Base-by-base conservation (phyloP, 1,139 yeast species). In the Ogataea hybrid region DNA sequence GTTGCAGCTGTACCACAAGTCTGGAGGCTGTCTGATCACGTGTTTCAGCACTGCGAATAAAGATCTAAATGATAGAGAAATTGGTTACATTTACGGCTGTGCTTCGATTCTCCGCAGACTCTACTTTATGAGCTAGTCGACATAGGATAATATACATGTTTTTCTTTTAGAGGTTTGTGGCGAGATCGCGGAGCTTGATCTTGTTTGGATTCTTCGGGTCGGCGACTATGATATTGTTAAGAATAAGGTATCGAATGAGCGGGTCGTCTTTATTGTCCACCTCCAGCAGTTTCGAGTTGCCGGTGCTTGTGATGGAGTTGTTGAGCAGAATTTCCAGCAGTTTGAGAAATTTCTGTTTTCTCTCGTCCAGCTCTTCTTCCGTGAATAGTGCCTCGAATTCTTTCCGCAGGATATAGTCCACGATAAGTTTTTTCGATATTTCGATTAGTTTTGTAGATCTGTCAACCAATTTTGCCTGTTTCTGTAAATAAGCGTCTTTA, bases 21-120 rank as follows among this genome's bases (percentile, higher is more conserved):
- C 77, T 12, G 83, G 84, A 1, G 87, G 87, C 0, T 81, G 68
- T 49, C 56, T 81, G 31, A 65, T 82, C 51, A 79, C 75, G 1
- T 71, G 75, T 10, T 78, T 79, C 53, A 67, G 67, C 39, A 62
- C 66, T 29, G 43, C 46, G 0, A 57, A 60, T 20, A 61, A 64
- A 9, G 60, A 55, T 3, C 65, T 76, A 39, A 57, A 64, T 10
- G 68, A 69, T 1, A 69, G 67, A 3, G 69, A 69, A 40, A 66
- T 80, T 22, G 77, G 79, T 32, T 69, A 69, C 36, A 69, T 79
- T 6, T 71, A 64, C 46, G 64, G 62, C 38, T 65, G 68, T 51
- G 67, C 69, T 4, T 56, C 69, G 30, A 57, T 69, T 11, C 61
- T 71, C 41, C 65, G 78, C 47, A 65, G 67, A 52, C 61, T 71